Percentiles rank a stretch among this genome's conserved stretches.
Conservation (phyloP, 352 stramenopile species). For the Phytophthora tubulina region DNA sequence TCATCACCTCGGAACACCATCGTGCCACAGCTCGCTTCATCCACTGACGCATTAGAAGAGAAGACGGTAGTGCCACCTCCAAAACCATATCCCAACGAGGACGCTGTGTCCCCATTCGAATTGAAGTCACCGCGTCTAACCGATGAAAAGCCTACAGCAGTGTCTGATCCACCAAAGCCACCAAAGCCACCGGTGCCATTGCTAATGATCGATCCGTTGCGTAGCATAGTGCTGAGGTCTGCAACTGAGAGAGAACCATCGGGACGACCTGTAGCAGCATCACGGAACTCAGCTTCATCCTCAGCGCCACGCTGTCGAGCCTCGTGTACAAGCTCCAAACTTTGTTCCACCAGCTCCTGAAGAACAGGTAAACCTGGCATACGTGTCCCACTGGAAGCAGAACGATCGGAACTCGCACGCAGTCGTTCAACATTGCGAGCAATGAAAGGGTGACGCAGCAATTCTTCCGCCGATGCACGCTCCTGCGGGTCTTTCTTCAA, state of each 20-base stretch:
- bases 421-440: constrained; percentile 66
- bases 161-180: constrained; percentile 35
- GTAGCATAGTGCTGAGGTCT: constrained; percentile 76
- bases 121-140: constrained; percentile 30
- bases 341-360: constrained; percentile 79
- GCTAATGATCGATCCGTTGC: constrained; percentile 38
- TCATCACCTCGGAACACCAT: constrained; percentile 61
- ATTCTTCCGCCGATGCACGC: constrained; percentile 56
- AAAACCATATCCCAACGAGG: constrained; percentile 5
- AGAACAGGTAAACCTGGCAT: constrained; percentile 59
- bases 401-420: constrained; percentile 30
- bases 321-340: constrained; percentile 67
- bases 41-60: constrained; percentile 8
- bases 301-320: constrained; percentile 56
- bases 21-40: constrained; percentile 46
- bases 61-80: constrained; percentile 39
- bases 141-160: constrained; percentile 45
- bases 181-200: constrained; percentile 27
- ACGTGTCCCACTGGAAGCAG: constrained; percentile 15
- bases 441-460: constrained; percentile 72
- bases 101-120: neutral
- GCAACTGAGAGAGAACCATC: constrained; percentile 71
- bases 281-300: constrained; percentile 68
- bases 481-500: constrained; percentile 74
- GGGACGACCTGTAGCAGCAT: constrained; percentile 55